Conservation (phyloP, 1,139 yeast genomes). For the Blastobotrys petasosporus region DNA sequence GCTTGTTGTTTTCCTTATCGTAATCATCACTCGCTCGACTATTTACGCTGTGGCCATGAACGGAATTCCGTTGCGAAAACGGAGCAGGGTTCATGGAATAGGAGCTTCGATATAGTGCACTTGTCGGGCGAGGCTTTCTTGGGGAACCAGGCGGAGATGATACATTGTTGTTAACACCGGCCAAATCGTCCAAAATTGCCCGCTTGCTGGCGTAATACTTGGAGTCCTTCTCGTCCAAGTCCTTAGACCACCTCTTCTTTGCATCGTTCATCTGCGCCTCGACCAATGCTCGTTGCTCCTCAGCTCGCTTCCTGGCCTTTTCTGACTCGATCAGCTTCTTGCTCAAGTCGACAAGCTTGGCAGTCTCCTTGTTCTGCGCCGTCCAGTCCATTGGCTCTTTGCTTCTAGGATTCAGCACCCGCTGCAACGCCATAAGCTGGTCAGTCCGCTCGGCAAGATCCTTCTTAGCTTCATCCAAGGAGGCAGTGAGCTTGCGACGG, state of each 20-base stretch:
- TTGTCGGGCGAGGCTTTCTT: conserved; percentile 18
- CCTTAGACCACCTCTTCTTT: conserved; percentile 26
- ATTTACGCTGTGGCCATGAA: background rate
- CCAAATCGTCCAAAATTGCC: conserved; percentile 26
- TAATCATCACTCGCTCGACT: conserved; percentile 4
- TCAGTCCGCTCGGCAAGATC: conserved; percentile 26
- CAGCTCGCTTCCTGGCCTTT: conserved; percentile 26
- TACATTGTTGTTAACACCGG: conserved; percentile 12
- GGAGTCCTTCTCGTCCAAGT: conserved; percentile 25
- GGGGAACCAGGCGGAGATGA: conserved; percentile 19
- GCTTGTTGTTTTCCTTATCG: conserved; percentile 19
- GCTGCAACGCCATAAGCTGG: conserved; percentile 27
- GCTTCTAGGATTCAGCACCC: conserved; percentile 22
- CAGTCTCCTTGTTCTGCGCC: conserved; percentile 17
- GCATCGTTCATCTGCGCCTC: conserved; percentile 30
- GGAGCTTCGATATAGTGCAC: conserved; percentile 1
- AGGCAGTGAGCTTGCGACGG: conserved; percentile 25
- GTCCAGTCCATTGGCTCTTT: conserved; percentile 20
- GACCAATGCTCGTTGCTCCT: conserved; percentile 26
- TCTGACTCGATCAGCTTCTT: conserved; percentile 28
- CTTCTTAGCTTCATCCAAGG: conserved; percentile 24
- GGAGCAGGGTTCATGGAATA: background rate
- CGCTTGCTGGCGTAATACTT: conserved; percentile 25
- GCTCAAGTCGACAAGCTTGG: conserved; percentile 28
- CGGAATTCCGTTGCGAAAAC: conserved; percentile 2